Evolutionary conservation across 768 basidiomycete genomes (phyloP).

Genomic region (Roridomyces roridus): DNA sequence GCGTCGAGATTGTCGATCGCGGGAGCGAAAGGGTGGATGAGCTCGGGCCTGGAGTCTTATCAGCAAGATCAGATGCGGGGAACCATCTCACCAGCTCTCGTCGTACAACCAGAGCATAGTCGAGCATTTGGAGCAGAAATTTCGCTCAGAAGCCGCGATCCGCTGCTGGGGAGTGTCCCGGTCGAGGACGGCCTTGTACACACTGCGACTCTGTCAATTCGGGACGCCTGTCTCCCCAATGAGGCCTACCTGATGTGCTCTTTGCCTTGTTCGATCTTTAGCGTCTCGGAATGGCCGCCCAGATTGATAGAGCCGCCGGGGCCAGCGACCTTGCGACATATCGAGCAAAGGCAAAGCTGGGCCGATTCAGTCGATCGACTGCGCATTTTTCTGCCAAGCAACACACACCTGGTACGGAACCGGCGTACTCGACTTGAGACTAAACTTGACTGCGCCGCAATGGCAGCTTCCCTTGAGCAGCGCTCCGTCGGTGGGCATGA

Average conservation of each 20-base stretch:
- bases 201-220: too few relatives aligned
- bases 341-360: slow-evolving; percentile 69
- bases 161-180: slow-evolving; percentile 57
- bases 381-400: neutral
- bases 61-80: neutral
- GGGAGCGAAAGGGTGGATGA: slow-evolving; percentile 72
- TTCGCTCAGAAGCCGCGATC: slow-evolving; percentile 60
- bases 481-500: slow-evolving; percentile 55
- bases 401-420: too few relatives aligned
- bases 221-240: too few relatives aligned
- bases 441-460: slow-evolving; percentile 56
- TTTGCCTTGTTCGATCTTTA: too few relatives aligned
- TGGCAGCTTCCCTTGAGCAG: slow-evolving; percentile 59
- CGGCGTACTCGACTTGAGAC: slow-evolving; percentile 62
- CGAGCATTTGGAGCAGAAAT: slow-evolving; percentile 69
- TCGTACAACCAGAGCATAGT: slow-evolving; percentile 74
- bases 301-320: slow-evolving; percentile 67
- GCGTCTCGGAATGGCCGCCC: too few relatives aligned
- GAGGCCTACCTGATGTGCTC: too few relatives aligned
- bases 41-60: slow-evolving; percentile 54
- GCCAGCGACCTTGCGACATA: slow-evolving; percentile 76
- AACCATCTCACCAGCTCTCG: slow-evolving; percentile 48
- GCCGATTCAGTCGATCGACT: neutral
- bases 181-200: too few relatives aligned
- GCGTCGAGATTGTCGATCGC: slow-evolving; percentile 60